Percentiles rank a stretch among this genome's conserved stretches.
Conservation (phyloP, 2,329 filamentous ascomycete species). For the Monilinia polystroma region DNA sequence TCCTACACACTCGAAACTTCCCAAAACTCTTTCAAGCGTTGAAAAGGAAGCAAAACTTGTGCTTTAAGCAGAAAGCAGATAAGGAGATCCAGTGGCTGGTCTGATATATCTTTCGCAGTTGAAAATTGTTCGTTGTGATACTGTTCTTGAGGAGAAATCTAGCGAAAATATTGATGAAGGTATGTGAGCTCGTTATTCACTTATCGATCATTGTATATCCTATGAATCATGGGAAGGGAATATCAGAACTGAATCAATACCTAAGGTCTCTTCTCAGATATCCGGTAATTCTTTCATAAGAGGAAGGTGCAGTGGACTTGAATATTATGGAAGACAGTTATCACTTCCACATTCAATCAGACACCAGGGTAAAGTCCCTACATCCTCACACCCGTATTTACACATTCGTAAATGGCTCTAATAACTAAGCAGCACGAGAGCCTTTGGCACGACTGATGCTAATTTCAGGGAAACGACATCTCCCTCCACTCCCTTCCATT, state of each 20-base stretch:
- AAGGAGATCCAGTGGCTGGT: too few relatives aligned
- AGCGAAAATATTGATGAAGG: background rate
- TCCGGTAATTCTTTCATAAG: too few relatives aligned
- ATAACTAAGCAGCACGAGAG: background rate
- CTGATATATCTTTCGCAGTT: too few relatives aligned
- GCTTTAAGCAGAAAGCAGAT: background rate
- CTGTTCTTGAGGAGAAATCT: background rate
- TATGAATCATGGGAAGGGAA: background rate
- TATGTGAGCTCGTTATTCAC: background rate
- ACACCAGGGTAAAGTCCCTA: background rate
- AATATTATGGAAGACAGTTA: background rate
- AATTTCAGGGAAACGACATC: background rate
- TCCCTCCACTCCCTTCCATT: background rate
- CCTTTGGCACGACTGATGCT: background rate
- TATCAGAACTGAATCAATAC: background rate
- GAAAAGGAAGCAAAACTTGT: background rate
- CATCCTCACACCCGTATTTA: background rate
- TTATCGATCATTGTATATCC: background rate
- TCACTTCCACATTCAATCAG: background rate
- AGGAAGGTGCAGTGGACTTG: background rate
- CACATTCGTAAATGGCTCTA: background rate
- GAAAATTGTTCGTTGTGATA: background rate
- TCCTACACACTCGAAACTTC: background rate
- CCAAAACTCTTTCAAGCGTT: accelerated
- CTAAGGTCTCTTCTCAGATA: background rate